Evolutionary conservation across 768 basidiomycete genomes (phyloP), one percentile per base, ranked within the genome.

Genomic region (Lactifluus pinguis): DNA sequence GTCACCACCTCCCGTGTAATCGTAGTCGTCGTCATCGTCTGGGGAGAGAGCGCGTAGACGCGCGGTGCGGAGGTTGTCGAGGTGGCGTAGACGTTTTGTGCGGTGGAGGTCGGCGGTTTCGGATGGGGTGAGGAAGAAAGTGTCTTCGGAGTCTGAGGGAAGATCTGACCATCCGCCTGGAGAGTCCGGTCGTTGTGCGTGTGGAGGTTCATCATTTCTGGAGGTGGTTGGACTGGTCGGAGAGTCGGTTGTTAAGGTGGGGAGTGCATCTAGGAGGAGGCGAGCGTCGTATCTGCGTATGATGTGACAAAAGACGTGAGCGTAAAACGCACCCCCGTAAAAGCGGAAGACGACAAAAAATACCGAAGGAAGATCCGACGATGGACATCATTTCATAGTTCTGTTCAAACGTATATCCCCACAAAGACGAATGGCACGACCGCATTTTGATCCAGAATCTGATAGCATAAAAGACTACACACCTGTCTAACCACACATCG

Each of bases 91-190:
- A 44, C 86, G 83, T 70, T 92, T 91, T 42, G 84, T 82, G 25
- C 83, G 78, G 41, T 76, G 77, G 62, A 84, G 84, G 61, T 86
- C 86, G 14, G 84, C 83, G 2, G 77, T 73, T 65, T 93, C 92
- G 6, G 78, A 76, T 0, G 80, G 80, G 0, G 83, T 77, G 62
- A 94, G 79, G 73, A 89, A 89, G 72, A 92, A 95, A 0, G 81
- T 86, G 65, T 95, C 92, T 73, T 94, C 92, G 5, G 83, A 70
- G 67, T 94, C 92, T 0, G 92, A 92, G 5, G 91, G 86, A 2
- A 94, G 79, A 70, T 92, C 87, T 0, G 86, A 86, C 91, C 91
- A 94, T 8, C 87, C 89, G 3, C 77, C 73, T 2, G 83, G 80
- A 0, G 84, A 82, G 25, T 69, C 72, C 1, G 78, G 58, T 25